Evolutionary conservation across 768 basidiomycete genomes (phyloP).

Genomic region (Tylopilus sp.): DNA sequence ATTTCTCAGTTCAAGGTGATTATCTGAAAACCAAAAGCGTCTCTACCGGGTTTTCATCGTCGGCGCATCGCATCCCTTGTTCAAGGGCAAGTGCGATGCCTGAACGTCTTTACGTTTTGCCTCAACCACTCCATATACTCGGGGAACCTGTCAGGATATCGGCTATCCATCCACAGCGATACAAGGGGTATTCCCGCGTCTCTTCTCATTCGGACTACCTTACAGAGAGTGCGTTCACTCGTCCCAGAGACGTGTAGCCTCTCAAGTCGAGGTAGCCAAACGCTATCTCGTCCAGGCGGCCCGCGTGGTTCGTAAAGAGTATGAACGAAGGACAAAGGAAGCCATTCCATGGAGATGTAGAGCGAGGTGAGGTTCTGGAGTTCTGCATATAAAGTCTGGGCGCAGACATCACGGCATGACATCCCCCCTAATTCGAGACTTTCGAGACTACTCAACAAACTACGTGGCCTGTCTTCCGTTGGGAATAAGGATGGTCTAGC

Average conservation of each 20-base stretch:
- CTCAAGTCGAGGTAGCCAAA: slow-evolving; percentile 49
- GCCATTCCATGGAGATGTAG: slow-evolving; percentile 40
- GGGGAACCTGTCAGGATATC: no score
- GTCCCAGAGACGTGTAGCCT: slow-evolving; percentile 46
- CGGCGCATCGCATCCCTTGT: no score
- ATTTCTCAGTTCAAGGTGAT: no score
- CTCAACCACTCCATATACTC: neutral
- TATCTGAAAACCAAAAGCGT: no score
- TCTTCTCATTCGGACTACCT: slow-evolving; percentile 42
- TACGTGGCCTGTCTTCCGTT: slow-evolving; percentile 35
- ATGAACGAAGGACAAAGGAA: slow-evolving; percentile 27
- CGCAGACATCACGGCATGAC: slow-evolving; percentile 36
- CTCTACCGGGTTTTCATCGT: no score
- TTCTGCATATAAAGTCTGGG: slow-evolving; percentile 15
- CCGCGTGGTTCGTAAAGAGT: slow-evolving; percentile 3
- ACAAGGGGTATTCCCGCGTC: slow-evolving; percentile 44
- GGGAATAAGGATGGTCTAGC: slow-evolving; percentile 21
- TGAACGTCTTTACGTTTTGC: neutral
- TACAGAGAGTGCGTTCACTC: slow-evolving; percentile 38
- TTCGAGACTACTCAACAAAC: slow-evolving; percentile 44
- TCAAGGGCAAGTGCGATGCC: no score
- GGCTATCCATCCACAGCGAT: slow-evolving; percentile 42
- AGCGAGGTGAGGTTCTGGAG: slow-evolving; percentile 22
- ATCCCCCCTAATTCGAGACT: slow-evolving; percentile 52
- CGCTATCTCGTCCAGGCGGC: neutral